Evolutionary conservation across 1,284 basidiomycete species (phyloP).

Genomic region (Polyporus tsugae): DNA sequence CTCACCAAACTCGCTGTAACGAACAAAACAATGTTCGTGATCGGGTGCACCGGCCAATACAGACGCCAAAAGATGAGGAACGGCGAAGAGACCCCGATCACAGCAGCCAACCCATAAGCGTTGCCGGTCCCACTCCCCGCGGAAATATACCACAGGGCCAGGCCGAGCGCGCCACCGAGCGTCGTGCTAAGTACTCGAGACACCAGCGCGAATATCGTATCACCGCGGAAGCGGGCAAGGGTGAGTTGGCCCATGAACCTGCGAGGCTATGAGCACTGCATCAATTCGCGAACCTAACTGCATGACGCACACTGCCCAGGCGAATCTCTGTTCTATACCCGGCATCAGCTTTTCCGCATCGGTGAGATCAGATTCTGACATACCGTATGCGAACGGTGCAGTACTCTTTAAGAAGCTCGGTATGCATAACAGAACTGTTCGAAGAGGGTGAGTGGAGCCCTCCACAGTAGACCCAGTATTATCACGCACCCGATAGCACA

Average conservation of each 20-base stretch:
- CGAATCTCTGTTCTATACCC: conserved; percentile 41
- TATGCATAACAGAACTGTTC: conserved; percentile 63
- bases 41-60: conserved; percentile 79
- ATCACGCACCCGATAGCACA: conserved; percentile 58
- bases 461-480: not conserved
- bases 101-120: conserved; percentile 77
- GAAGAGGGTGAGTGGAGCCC: not conserved
- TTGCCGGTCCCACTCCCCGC: conserved; percentile 72
- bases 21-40: conserved; percentile 78
- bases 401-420: conserved; percentile 65
- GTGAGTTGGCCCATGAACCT: conserved; percentile 81
- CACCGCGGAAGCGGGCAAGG: conserved; percentile 75
- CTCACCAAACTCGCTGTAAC: conserved; percentile 73
- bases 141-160: conserved; percentile 81
- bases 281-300: not conserved
- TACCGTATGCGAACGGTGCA: conserved; percentile 68
- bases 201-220: conserved; percentile 76
- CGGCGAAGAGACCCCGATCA: conserved; percentile 76
- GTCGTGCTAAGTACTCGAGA: conserved; percentile 75
- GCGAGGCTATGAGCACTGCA: not conserved
- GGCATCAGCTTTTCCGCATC: not conserved
- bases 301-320: conserved; percentile 47
- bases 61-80: conserved; percentile 73
- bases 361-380: conserved; percentile 33
- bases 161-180: conserved; percentile 73